Conservation (phyloP, 352 stramenopile species). For the Phytophthora pisi region DNA sequence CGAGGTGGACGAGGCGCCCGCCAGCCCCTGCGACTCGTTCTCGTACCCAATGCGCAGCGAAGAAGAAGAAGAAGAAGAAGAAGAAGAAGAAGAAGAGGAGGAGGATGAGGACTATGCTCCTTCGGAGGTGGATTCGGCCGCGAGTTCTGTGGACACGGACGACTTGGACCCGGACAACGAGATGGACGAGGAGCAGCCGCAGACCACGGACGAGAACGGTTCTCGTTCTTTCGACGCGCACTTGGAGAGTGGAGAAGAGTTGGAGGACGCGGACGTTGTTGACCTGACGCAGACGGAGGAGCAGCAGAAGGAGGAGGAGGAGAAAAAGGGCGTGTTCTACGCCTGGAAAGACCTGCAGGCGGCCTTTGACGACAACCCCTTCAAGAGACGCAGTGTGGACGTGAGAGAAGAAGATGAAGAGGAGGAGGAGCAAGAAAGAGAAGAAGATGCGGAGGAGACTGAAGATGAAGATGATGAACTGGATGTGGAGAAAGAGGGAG, state of each 20-base stretch:
- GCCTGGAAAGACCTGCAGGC: constrained; percentile 32
- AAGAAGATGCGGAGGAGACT: background rate
- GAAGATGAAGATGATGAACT: background rate
- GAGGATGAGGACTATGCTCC: constrained; percentile 38
- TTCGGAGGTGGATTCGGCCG: constrained; percentile 22
- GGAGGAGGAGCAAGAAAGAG: background rate
- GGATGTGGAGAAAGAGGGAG: too few species aligned
- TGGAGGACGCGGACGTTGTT: background rate
- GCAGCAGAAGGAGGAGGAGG: background rate
- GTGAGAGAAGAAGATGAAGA: background rate
- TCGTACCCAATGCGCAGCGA: constrained; percentile 33
- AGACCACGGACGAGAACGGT: constrained; percentile 2
- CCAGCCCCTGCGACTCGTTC: constrained; percentile 36
- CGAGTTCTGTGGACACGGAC: constrained; percentile 31
- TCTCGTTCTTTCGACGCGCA: background rate
- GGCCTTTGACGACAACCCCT: constrained; percentile 30
- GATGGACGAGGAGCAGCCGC: constrained; percentile 15
- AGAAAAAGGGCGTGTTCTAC: constrained; percentile 14
- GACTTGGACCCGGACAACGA: constrained; percentile 32
- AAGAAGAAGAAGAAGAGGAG: constrained; percentile 8
- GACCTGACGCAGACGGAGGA: background rate
- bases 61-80: background rate
- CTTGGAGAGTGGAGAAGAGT: background rate
- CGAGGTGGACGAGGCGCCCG: constrained; percentile 21
- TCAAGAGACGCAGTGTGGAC: constrained; percentile 28